phyloP scores from a whole-genome alignment of 495 filamentous ascomycete species.

The Durotheca rogersii region DNA sequence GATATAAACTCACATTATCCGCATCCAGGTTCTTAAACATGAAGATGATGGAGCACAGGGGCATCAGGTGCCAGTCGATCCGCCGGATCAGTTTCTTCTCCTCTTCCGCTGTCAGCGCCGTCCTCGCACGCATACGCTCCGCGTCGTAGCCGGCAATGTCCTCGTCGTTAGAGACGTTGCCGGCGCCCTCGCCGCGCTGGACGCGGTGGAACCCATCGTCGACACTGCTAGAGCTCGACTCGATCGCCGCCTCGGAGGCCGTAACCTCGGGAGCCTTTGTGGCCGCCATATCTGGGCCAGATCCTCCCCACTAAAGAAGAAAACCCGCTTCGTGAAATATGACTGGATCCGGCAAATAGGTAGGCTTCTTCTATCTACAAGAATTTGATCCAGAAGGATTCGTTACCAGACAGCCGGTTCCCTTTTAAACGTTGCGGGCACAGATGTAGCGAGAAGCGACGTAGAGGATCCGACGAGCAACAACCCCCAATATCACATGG shows the following conservation, averaged over 20 bases:
- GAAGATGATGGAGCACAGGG: constrained; percentile 46
- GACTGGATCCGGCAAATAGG: too few species aligned
- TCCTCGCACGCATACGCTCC: constrained; percentile 44
- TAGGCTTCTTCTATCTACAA: too few species aligned
- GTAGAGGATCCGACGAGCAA: not conserved
- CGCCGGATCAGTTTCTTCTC: constrained; percentile 46
- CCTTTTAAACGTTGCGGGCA: constrained; percentile 11
- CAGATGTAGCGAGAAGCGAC: not conserved
- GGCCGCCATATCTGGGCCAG: constrained; percentile 23
- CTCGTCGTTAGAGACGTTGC: constrained; percentile 19
- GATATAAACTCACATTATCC: constrained; percentile 38
- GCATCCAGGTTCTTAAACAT: constrained; percentile 48
- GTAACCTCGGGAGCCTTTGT: constrained; percentile 28
- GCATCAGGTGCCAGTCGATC: constrained; percentile 50
- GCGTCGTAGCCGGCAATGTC: constrained; percentile 44
- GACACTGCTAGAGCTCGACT: constrained; percentile 26
- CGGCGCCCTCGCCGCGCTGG: constrained; percentile 24
- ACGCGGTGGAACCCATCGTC: constrained; percentile 30
- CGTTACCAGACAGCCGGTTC: not conserved
- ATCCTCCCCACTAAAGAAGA: too few species aligned
- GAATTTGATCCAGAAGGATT: not conserved
- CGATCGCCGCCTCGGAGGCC: constrained; percentile 14
- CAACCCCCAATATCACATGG: constrained; percentile 14
- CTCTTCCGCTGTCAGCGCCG: constrained; percentile 41
- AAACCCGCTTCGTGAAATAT: too few species aligned